Evolutionary conservation across 83 land plant species (phyloP).

Genomic region (Diphasiastrum complanatum): DNA sequence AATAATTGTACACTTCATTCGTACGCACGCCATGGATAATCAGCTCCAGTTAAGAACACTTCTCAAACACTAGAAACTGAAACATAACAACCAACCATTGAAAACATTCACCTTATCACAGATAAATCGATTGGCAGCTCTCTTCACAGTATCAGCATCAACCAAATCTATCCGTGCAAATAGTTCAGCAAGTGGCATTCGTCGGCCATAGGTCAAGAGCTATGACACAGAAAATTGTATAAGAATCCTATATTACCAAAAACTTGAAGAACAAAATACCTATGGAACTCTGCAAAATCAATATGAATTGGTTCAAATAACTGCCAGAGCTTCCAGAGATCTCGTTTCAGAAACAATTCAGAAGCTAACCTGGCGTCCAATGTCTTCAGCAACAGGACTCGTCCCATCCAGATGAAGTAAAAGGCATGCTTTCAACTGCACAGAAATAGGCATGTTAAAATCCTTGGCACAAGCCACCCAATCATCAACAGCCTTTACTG

Average conservation of each 20-base stretch:
- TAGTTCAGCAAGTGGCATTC: constrained; percentile 76
- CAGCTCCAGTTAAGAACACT: too few species aligned
- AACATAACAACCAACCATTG: too few species aligned
- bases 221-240: constrained; percentile 21
- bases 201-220: constrained; percentile 90
- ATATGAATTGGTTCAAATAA: not conserved
- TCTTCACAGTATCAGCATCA: constrained; percentile 78
- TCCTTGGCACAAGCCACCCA: too few species aligned
- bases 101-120: constrained; percentile 63
- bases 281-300: not conserved
- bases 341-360: not conserved
- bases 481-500: too few species aligned
- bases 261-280: not conserved
- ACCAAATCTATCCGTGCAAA: constrained; percentile 95
- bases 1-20: too few species aligned
- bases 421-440: constrained; percentile 83
- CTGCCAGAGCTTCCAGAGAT: not conserved
- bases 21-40: too few species aligned
- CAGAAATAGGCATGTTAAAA: not conserved
- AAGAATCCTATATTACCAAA: not conserved
- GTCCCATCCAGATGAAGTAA: constrained; percentile 88
- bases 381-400: constrained; percentile 92
- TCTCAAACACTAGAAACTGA: too few species aligned
- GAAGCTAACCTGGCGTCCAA: constrained; percentile 84
- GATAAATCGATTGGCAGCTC: constrained; percentile 82